A percentile compares a stretch with the other conserved stretches of the same genome.
Conservation (phyloP, 2,329 filamentous ascomycete genomes). For the Cylindrodendrum hubeiense region DNA sequence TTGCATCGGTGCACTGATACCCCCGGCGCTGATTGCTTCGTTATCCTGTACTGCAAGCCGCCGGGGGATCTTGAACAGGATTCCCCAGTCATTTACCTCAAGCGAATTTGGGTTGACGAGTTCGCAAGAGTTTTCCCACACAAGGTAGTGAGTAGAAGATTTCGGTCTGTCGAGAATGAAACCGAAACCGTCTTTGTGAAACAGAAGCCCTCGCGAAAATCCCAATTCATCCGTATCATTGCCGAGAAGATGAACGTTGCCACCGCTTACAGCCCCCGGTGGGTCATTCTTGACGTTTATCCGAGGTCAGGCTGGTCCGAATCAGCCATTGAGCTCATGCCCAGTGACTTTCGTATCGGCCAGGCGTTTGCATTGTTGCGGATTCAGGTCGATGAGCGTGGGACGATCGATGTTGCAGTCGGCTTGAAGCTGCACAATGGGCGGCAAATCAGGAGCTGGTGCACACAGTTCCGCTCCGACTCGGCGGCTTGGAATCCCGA, state of each 20-base stretch:
- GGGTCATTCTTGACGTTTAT: not conserved
- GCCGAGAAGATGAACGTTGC: not conserved
- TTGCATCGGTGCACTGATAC: not conserved
- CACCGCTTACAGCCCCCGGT: not conserved
- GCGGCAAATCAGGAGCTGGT: slow-evolving; percentile 6
- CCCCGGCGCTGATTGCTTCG: not conserved
- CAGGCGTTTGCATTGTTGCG: slow-evolving; percentile 2
- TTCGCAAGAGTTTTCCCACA: slow-evolving; percentile 2
- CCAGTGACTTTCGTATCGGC: slow-evolving; percentile 5
- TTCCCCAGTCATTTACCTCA: slow-evolving; percentile 6
- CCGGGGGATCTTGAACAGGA: not conserved
- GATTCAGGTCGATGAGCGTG: not conserved
- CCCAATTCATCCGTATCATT: slow-evolving; percentile 2
- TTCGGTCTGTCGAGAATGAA: not conserved
- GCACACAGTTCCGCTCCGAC: not conserved
- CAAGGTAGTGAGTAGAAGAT: not conserved
- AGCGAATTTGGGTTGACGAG: slow-evolving; percentile 11
- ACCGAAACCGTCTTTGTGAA: not conserved
- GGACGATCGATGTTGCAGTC: slow-evolving; percentile 2
- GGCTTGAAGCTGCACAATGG: not conserved
- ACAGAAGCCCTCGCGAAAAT: slow-evolving; percentile 6
- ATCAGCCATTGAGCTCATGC: not conserved
- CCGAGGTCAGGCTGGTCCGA: not conserved
- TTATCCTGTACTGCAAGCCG: slow-evolving; percentile 3
- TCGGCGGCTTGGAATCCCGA: not conserved